Percentiles rank a stretch among this genome's conserved stretches.
Conservation (phyloP, 1,284 basidiomycete genomes). For the Cryptococcus wingfieldii region DNA sequence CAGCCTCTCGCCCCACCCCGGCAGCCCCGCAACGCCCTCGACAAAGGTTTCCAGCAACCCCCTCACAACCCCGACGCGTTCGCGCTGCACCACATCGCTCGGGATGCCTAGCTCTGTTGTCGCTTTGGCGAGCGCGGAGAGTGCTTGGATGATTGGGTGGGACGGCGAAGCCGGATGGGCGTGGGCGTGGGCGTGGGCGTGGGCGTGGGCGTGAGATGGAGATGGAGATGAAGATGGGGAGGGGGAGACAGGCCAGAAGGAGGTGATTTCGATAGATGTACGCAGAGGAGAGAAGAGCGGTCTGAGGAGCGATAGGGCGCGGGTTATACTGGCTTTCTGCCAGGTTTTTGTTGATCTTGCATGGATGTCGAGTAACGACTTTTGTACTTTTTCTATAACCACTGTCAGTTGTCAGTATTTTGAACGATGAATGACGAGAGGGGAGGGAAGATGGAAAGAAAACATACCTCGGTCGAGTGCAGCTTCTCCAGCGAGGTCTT, state of each 20-base stretch:
- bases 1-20: too few relatives aligned
- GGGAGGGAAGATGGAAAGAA: too few relatives aligned
- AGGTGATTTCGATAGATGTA: slow-evolving; percentile 18
- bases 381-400: slow-evolving; percentile 8
- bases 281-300: slow-evolving; percentile 30
- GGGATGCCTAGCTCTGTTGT: too few relatives aligned
- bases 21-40: background rate
- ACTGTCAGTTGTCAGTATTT: too few relatives aligned
- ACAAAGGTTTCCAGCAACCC: background rate
- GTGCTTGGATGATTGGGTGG: too few relatives aligned
- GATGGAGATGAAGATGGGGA: slow-evolving; percentile 28
- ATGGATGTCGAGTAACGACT: slow-evolving; percentile 27
- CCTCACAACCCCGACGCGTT: background rate
- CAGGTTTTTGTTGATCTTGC: slow-evolving; percentile 29
- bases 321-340: slow-evolving; percentile 19
- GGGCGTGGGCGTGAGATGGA: slow-evolving; percentile 19
- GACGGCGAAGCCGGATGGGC: background rate
- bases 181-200: slow-evolving; percentile 7
- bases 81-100: background rate
- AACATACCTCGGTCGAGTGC: slow-evolving; percentile 20
- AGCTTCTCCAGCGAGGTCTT: slow-evolving; percentile 21
- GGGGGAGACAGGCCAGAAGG: slow-evolving; percentile 36
- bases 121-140: too few relatives aligned
- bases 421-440: background rate
- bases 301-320: slow-evolving; percentile 24